Percentiles rank a stretch among this genome's conserved stretches.
Conservation (phyloP, 192 early-diverging fungal genomes). For the Backusella circina region DNA sequence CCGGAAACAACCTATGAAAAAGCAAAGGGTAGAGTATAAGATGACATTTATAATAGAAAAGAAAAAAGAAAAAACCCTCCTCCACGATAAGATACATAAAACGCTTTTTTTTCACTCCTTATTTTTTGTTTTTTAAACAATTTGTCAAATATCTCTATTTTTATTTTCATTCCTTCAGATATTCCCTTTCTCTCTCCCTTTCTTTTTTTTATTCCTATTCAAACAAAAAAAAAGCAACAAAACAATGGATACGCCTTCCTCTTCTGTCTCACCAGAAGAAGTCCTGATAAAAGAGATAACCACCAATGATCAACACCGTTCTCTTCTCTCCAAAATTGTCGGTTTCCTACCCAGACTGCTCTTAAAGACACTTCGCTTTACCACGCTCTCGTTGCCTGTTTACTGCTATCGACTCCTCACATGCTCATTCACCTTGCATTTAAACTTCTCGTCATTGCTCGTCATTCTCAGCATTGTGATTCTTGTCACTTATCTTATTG, state of each 20-base stretch:
- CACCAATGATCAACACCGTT: neutral
- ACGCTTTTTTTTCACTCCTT: neutral
- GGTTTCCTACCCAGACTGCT: conserved; percentile 29
- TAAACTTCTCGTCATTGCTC: conserved; percentile 57
- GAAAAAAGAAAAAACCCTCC: neutral
- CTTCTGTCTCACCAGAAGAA: neutral
- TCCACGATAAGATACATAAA: no score
- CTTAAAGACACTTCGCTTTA: conserved; percentile 40
- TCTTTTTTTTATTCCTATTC: neutral
- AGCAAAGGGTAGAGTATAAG: no score
- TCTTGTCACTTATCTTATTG: conserved; percentile 46
- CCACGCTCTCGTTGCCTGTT: conserved; percentile 49
- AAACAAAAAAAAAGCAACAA: neutral
- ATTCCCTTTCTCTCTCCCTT: neutral
- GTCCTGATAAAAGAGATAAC: neutral
- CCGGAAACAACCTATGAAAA: no score
- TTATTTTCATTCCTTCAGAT: neutral
- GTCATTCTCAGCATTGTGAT: conserved; percentile 27
- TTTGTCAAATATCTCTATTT: neutral
- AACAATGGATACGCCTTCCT: neutral
- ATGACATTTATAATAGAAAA: no score
- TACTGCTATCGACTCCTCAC: conserved; percentile 50
- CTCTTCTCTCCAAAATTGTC: neutral
- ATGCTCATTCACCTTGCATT: conserved; percentile 59
- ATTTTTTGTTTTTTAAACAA: neutral